Evolutionary conservation across 2,329 filamentous ascomycete species (phyloP).

Genomic region (Malbranchea cinnamomea): DNA sequence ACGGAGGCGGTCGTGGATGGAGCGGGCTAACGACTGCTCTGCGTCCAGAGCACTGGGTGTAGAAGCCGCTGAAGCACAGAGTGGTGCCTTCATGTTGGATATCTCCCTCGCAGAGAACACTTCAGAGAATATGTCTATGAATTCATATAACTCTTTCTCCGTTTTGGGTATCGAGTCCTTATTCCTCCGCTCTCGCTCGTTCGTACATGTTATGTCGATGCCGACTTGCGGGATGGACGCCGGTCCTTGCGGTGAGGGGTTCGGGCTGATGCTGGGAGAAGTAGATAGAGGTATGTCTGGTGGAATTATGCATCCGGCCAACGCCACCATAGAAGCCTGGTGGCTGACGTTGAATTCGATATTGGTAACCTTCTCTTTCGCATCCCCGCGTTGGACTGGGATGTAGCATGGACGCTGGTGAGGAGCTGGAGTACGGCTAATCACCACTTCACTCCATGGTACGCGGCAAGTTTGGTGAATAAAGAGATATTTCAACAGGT

Average conservation of each 20-base stretch:
- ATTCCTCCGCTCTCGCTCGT: constrained; percentile 36
- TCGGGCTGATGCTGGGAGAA: constrained; percentile 5
- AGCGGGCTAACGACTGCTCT: constrained; percentile 16
- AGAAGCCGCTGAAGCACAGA: constrained; percentile 9
- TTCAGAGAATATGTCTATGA: constrained; percentile 44
- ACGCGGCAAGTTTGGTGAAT: constrained; percentile 39
- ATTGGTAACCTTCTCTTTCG: constrained; percentile 10
- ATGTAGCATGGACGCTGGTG: constrained; percentile 39
- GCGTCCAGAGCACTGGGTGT: constrained; percentile 1
- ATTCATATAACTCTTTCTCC: constrained; percentile 37
- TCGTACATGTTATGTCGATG: constrained; percentile 48
- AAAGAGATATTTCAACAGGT: constrained; percentile 46
- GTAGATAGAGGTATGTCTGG: constrained; percentile 2
- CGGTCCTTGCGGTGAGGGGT: constrained; percentile 6
- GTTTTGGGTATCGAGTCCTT: constrained; percentile 32
- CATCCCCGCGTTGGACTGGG: constrained; percentile 14
- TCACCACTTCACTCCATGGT: constrained; percentile 41
- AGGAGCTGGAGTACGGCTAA: constrained; percentile 36
- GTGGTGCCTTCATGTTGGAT: constrained; percentile 35
- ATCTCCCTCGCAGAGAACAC: constrained; percentile 44
- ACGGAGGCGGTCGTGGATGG: constrained; percentile 42
- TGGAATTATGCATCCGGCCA: constrained; percentile 35
- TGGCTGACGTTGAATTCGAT: constrained; percentile 53
- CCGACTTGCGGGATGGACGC: constrained; percentile 32
- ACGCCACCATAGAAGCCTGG: constrained; percentile 45